A percentile compares a stretch with the other conserved stretches of the same genome.
Evolutionary conservation across 441 rosid species (phyloP).

Genomic region (Aleurites moluccanus): DNA sequence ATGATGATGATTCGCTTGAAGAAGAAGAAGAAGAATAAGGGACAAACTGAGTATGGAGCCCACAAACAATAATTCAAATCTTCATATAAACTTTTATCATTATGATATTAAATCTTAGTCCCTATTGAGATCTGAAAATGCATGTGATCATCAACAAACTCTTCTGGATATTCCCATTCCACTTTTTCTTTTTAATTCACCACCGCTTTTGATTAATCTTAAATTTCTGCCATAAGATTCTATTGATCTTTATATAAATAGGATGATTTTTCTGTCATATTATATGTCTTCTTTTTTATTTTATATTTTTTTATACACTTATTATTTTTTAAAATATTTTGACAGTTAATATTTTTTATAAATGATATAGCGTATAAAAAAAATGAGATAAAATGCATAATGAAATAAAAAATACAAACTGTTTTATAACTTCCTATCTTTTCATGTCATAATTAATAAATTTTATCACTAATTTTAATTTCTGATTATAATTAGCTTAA

Average conservation of each 20-base stretch:
- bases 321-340: too few relatives aligned
- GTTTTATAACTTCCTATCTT: not conserved
- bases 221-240: not conserved
- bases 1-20: not conserved
- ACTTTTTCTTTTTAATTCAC: not conserved
- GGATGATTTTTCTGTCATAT: too few relatives aligned
- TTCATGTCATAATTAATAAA: not conserved
- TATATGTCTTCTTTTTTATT: too few relatives aligned
- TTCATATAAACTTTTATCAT: not conserved
- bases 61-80: not conserved
- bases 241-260: too few relatives aligned
- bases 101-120: not conserved
- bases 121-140: conserved; percentile 1
- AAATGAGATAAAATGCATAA: too few relatives aligned
- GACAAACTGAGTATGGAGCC: not conserved
- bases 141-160: not conserved
- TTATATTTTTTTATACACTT: too few relatives aligned
- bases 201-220: not conserved
- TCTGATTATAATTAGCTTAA: too few relatives aligned
- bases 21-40: too few relatives aligned
- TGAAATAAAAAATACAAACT: too few relatives aligned
- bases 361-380: too few relatives aligned
- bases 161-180: not conserved
- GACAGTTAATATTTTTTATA: too few relatives aligned
- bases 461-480: too few relatives aligned